A percentile compares a stretch with the other conserved stretches of the same genome.
Conservation (phyloP, 345 rosid genomes). For the Trapa incisa region DNA sequence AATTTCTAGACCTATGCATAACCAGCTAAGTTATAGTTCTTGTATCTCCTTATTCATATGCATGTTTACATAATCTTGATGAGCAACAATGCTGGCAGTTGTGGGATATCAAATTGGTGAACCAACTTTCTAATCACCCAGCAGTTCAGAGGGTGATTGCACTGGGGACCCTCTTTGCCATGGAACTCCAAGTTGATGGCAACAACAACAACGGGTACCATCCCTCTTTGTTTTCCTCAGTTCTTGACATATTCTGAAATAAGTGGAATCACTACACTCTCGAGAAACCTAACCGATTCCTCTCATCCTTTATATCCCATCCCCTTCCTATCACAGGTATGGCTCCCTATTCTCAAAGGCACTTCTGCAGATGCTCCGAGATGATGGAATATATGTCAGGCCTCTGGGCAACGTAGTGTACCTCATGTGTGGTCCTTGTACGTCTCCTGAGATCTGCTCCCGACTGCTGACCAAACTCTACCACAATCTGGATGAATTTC, state of each 20-base stretch:
- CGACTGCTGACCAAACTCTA: constrained; percentile 45
- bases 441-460: constrained; percentile 52
- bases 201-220: constrained; percentile 53
- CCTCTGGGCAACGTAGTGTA: constrained; percentile 86
- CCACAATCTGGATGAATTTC: constrained; percentile 40
- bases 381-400: constrained; percentile 64
- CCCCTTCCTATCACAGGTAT: constrained; percentile 31
- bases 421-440: constrained; percentile 83
- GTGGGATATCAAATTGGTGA: constrained; percentile 59
- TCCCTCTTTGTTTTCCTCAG: neutral
- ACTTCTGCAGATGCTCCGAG: constrained; percentile 55
- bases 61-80: neutral
- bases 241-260: neutral
- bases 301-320: neutral
- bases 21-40: neutral
- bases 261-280: neutral
- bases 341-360: constrained; percentile 52
- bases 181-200: constrained; percentile 62
- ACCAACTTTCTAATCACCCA: constrained; percentile 53
- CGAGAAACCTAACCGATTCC: neutral
- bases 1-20: neutral
- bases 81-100: constrained; percentile 31
- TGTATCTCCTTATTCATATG: neutral
- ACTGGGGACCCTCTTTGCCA: constrained; percentile 63
- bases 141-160: constrained; percentile 66